These are phyloP conservation scores for Leccinum insolens DNA, from an alignment of 1,284 basidiomycete genomes.

Conservation along the genomic window DNA sequence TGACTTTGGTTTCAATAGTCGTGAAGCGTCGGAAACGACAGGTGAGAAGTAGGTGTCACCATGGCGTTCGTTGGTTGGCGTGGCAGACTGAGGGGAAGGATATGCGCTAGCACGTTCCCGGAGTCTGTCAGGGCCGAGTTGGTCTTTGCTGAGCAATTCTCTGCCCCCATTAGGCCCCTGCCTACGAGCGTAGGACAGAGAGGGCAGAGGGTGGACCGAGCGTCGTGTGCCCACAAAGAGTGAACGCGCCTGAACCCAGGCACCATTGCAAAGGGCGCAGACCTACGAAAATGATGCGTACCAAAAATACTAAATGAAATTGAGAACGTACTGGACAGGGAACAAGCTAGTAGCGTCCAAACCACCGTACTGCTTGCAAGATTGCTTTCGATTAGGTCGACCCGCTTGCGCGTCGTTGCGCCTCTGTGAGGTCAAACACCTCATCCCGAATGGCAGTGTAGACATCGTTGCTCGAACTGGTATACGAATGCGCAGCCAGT, in stretches of 20 bases:
- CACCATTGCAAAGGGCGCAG: too few relatives aligned
- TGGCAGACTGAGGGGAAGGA: conserved; percentile 19
- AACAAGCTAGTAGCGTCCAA: too few relatives aligned
- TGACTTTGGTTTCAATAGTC: not conserved
- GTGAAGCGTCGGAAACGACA: not conserved
- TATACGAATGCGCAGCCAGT: too few relatives aligned
- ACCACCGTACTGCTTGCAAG: too few relatives aligned
- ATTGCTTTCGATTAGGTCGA: too few relatives aligned
- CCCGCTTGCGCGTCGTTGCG: too few relatives aligned
- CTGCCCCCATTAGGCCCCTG: conserved; percentile 6
- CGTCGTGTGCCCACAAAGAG: conserved; percentile 20
- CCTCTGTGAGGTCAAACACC: too few relatives aligned
- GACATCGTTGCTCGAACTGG: too few relatives aligned
- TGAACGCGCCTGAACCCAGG: conserved; percentile 18
- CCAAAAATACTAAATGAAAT: too few relatives aligned
- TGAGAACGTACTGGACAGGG: too few relatives aligned
- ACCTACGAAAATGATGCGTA: too few relatives aligned
- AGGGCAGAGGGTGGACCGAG: conserved; percentile 42
- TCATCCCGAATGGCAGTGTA: too few relatives aligned
- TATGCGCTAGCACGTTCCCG: conserved; percentile 2
- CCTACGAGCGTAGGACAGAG: conserved; percentile 41
- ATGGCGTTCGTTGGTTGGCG: conserved; percentile 27
- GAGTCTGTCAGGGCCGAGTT: not conserved
- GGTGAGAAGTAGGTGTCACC: conserved; percentile 11
- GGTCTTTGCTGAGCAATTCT: conserved; percentile 4